These are phyloP conservation scores for Drechslerella coelobrocha DNA, from an alignment of 2,329 filamentous ascomycete genomes.

Conservation along the genomic window DNA sequence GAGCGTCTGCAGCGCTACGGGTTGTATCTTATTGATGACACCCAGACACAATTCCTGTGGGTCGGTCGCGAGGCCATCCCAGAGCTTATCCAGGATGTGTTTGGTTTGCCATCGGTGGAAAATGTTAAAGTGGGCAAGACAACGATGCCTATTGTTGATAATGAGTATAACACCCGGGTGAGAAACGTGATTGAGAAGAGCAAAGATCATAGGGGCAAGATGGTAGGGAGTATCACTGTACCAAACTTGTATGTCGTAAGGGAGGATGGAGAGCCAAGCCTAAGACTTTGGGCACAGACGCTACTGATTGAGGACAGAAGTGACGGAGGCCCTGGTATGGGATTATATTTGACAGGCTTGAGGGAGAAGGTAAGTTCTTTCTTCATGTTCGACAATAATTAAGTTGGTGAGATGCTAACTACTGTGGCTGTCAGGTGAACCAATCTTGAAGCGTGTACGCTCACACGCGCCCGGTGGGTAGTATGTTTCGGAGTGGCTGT, in stretches of 20 bases:
- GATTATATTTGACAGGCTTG: conserved; percentile 89
- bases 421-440: conserved; percentile 23
- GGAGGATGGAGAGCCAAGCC: conserved; percentile 92
- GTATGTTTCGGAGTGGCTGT: background rate
- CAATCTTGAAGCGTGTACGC: conserved; percentile 25
- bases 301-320: conserved; percentile 92
- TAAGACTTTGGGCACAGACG: conserved; percentile 97
- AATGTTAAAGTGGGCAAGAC: conserved; percentile 91
- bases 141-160: conserved; percentile 83
- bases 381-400: background rate
- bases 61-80: conserved; percentile 90
- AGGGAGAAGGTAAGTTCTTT: conserved; percentile 81
- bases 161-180: conserved; percentile 95
- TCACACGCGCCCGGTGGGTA: background rate
- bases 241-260: conserved; percentile 92
- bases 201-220: conserved; percentile 81
- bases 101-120: conserved; percentile 81
- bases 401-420: conserved; percentile 19
- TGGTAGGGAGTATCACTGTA: conserved; percentile 89
- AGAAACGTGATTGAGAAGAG: conserved; percentile 91
- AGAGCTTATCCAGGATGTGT: conserved; percentile 86
- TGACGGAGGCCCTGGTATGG: conserved; percentile 89
- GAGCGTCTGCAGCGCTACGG: conserved; percentile 87
- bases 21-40: conserved; percentile 94
- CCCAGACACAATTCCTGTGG: conserved; percentile 97